A percentile compares a stretch with the other conserved stretches of the same genome.
Conservation (phyloP, 1,284 basidiomycete genomes). For the Microbotryomycetes sp. region DNA sequence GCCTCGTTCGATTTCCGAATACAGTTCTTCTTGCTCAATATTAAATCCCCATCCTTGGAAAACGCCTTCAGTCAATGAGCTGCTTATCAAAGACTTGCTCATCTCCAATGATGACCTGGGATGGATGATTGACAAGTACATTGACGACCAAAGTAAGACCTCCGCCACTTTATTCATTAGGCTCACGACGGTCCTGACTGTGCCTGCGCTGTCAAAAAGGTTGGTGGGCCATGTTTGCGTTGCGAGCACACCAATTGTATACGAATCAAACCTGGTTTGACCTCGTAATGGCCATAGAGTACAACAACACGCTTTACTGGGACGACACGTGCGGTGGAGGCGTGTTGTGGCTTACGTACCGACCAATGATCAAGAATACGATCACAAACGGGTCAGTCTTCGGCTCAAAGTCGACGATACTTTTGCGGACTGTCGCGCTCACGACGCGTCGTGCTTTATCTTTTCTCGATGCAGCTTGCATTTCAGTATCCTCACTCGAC, state of each 20-base stretch:
- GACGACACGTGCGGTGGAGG: slow-evolving; percentile 28
- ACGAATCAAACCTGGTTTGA: slow-evolving; percentile 25
- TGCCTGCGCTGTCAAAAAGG: neutral
- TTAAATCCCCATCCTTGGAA: neutral
- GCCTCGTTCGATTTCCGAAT: too few species aligned
- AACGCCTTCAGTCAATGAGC: slow-evolving; percentile 15
- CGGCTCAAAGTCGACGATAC: neutral
- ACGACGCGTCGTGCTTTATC: neutral
- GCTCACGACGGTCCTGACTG: neutral
- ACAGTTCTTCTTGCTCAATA: neutral
- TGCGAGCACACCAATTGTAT: slow-evolving; percentile 23
- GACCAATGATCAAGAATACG: slow-evolving; percentile 24
- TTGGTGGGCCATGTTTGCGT: slow-evolving; percentile 31
- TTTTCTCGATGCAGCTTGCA: slow-evolving; percentile 10
- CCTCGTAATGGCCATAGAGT: slow-evolving; percentile 10
- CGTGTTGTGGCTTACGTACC: slow-evolving; percentile 29
- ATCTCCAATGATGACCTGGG: slow-evolving; percentile 17
- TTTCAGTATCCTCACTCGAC: slow-evolving; percentile 20
- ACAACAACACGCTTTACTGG: slow-evolving; percentile 28
- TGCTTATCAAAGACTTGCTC: slow-evolving; percentile 25
- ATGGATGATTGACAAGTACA: slow-evolving; percentile 31
- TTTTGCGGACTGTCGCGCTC: neutral
- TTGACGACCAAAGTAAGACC: slow-evolving; percentile 27
- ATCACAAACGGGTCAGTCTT: slow-evolving; percentile 25
- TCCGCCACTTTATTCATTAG: too few species aligned